These are phyloP conservation scores for Helminthosporium solani DNA, from an alignment of 2,329 filamentous ascomycete genomes.

Conservation along the genomic window DNA sequence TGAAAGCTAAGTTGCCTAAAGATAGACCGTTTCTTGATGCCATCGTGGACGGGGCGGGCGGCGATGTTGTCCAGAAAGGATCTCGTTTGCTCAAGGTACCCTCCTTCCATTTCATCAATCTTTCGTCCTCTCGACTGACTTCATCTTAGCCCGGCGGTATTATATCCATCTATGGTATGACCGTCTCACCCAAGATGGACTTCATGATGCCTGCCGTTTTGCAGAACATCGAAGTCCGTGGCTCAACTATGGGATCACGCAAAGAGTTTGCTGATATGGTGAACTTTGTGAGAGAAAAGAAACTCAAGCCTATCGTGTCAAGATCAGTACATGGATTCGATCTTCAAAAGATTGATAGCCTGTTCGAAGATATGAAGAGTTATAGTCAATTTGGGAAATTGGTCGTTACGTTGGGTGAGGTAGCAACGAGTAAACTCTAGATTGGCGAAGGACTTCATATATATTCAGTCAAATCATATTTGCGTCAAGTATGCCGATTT, in stretches of 20 bases:
- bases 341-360: slow-evolving; percentile 71
- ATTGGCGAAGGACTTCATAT: neutral
- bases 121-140: neutral
- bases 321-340: slow-evolving; percentile 71
- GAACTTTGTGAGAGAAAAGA: slow-evolving; percentile 70
- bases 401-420: slow-evolving; percentile 58
- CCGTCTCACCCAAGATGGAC: slow-evolving; percentile 77
- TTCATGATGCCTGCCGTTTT: slow-evolving; percentile 82
- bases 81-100: slow-evolving; percentile 65
- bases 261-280: slow-evolving; percentile 92
- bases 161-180: slow-evolving; percentile 92
- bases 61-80: slow-evolving; percentile 72
- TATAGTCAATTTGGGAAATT: slow-evolving; percentile 90
- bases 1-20: slow-evolving; percentile 61
- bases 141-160: slow-evolving; percentile 66
- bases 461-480: no score
- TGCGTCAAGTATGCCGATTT: no score
- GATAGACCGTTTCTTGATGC: slow-evolving; percentile 73
- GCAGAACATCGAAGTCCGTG: slow-evolving; percentile 82
- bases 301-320: slow-evolving; percentile 76
- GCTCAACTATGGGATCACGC: slow-evolving; percentile 87
- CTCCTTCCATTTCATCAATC: neutral
- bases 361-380: slow-evolving; percentile 87
- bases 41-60: slow-evolving; percentile 88
- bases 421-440: slow-evolving; percentile 35